phyloP scores from a whole-genome alignment of 2,329 filamentous ascomycete genomes.

The Fusarium brachygibbosum region DNA sequence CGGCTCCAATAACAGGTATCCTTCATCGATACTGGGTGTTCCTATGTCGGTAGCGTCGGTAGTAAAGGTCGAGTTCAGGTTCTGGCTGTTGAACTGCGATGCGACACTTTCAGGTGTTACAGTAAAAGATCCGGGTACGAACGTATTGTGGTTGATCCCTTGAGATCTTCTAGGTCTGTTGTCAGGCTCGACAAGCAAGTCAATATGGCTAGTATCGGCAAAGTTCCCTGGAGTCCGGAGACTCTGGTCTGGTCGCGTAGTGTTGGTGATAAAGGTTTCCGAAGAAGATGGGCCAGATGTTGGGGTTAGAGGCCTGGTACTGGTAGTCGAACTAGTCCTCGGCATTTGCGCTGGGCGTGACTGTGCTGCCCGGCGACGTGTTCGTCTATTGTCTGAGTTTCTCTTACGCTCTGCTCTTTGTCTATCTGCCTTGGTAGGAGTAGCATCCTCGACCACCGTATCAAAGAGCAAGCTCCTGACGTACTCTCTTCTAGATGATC shows the following conservation, averaged over 20 bases:
- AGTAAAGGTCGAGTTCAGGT: not conserved
- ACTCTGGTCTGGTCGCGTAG: not conserved
- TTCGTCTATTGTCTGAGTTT: not conserved
- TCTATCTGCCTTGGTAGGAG: not conserved
- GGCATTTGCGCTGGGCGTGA: no score
- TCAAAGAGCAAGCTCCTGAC: not conserved
- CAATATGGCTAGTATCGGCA: no score
- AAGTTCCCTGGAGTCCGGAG: not conserved
- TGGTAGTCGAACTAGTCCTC: not conserved
- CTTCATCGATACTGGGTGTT: not conserved
- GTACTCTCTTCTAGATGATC: not conserved
- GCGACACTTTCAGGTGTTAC: not conserved
- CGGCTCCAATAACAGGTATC: no score
- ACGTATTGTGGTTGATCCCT: not conserved
- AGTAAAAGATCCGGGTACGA: not conserved
- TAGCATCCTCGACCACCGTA: not conserved
- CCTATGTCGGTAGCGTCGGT: not conserved
- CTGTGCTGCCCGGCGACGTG: rapidly evolving
- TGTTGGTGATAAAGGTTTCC: not conserved
- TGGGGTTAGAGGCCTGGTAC: not conserved
- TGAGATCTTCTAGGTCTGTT: not conserved
- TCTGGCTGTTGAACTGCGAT: not conserved
- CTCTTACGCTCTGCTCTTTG: not conserved
- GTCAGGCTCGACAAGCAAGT: not conserved
- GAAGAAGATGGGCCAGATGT: not conserved